A percentile compares a stretch with the other conserved stretches of the same genome.
Evolutionary conservation across 768 basidiomycete species (phyloP).

Genomic region (Termitomyces sp.): DNA sequence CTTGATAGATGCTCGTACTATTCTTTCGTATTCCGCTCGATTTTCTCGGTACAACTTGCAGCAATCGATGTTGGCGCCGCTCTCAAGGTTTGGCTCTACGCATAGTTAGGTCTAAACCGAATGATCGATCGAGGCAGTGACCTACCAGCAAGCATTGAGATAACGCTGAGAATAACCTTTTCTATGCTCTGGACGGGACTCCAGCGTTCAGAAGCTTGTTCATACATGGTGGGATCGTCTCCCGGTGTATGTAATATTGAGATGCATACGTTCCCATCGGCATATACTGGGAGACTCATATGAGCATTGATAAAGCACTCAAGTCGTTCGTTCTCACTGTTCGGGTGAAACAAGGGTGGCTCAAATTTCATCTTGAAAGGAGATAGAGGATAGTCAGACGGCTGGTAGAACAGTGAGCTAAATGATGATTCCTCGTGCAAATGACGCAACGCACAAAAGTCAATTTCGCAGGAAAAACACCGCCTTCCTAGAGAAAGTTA

Average conservation of each 20-base stretch:
- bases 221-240: constrained; percentile 89
- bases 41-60: constrained; percentile 96
- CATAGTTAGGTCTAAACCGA: constrained; percentile 13
- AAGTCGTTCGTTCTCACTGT: constrained; percentile 53
- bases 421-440: background rate
- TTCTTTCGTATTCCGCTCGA: constrained; percentile 79
- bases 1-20: constrained; percentile 76
- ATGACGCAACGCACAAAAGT: constrained; percentile 66
- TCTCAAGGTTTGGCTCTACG: constrained; percentile 90
- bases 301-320: constrained; percentile 5
- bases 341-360: constrained; percentile 95
- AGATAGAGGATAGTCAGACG: constrained; percentile 90
- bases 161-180: constrained; percentile 92
- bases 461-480: constrained; percentile 87
- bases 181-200: constrained; percentile 98
- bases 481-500: constrained; percentile 66
- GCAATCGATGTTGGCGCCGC: constrained; percentile 95
- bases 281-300: constrained; percentile 62
- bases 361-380: constrained; percentile 99
- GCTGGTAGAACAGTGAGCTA: constrained; percentile 37
- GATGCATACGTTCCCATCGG: constrained; percentile 96
- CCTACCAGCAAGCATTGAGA: constrained; percentile 94
- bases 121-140: constrained; percentile 2
- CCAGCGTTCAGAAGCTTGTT: constrained; percentile 95
- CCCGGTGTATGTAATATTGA: constrained; percentile 95